phyloP scores from a whole-genome alignment of 345 rosid genomes.

The Dovyalis caffra region DNA sequence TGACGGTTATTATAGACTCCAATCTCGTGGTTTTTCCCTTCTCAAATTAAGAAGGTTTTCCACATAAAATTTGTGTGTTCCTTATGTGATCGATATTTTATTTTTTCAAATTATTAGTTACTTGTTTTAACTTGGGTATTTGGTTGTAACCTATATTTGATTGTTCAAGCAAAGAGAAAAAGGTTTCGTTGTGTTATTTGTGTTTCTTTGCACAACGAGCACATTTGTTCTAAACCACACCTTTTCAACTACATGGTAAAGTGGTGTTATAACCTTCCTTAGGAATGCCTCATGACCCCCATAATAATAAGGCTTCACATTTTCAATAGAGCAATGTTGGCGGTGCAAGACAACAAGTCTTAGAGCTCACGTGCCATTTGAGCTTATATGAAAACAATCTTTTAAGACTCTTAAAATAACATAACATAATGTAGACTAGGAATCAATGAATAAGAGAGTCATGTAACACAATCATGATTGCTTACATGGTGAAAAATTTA shows the following conservation, averaged over 20 bases:
- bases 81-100: too few relatives aligned
- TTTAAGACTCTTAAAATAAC: background rate
- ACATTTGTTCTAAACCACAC: conserved; percentile 16
- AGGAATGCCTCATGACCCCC: conserved; percentile 64
- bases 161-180: too few relatives aligned
- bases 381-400: background rate
- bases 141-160: too few relatives aligned
- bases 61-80: too few relatives aligned
- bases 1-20: too few relatives aligned
- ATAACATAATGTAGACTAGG: background rate
- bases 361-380: conserved; percentile 43
- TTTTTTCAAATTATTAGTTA: too few relatives aligned
- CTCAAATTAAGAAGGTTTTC: too few relatives aligned
- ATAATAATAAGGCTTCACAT: conserved; percentile 59
- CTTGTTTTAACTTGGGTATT: too few relatives aligned
- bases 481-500: conserved; percentile 97
- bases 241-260: conserved; percentile 51
- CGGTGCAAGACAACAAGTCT: conserved; percentile 65
- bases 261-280: conserved; percentile 63
- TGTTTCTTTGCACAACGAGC: too few relatives aligned
- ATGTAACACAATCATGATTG: background rate
- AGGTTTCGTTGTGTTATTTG: too few relatives aligned
- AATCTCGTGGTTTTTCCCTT: too few relatives aligned
- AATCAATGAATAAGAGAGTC: background rate
- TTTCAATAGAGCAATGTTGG: conserved; percentile 62